Percentiles rank a stretch among this genome's conserved stretches.
Conservation (phyloP, 2,329 filamentous ascomycete genomes). For the Phaeosphaeria sp. region DNA sequence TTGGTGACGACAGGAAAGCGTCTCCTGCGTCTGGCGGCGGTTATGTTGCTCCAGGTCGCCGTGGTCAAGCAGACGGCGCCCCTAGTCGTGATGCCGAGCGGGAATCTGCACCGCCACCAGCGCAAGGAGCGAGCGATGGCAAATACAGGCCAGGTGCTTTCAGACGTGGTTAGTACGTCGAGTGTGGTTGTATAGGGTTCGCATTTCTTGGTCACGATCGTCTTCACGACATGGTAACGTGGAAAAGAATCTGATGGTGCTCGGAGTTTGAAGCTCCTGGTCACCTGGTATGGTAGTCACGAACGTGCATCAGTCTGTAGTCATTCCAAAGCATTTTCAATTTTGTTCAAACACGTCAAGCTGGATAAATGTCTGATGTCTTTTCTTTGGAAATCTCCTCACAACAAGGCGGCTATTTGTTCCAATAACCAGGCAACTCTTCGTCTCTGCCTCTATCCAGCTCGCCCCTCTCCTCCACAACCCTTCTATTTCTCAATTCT, state of each 20-base stretch:
- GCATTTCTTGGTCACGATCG: slow-evolving; percentile 6
- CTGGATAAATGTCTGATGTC: no score
- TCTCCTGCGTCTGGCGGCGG: slow-evolving; percentile 41
- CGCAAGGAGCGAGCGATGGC: slow-evolving; percentile 39
- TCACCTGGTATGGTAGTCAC: slow-evolving; percentile 3
- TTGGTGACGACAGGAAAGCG: slow-evolving; percentile 38
- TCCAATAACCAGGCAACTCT: neutral
- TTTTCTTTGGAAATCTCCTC: no score
- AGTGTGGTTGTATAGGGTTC: slow-evolving; percentile 8
- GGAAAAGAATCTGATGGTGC: slow-evolving; percentile 1
- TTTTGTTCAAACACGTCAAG: neutral
- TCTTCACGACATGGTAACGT: neutral
- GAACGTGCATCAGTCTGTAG: slow-evolving; percentile 1
- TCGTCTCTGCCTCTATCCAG: neutral
- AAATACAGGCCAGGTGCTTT: slow-evolving; percentile 51
- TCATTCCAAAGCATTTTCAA: neutral
- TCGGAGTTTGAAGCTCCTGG: slow-evolving; percentile 2
- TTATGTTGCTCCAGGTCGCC: slow-evolving; percentile 37
- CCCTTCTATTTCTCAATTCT: neutral
- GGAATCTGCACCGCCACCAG: slow-evolving; percentile 31
- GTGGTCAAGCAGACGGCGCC: slow-evolving; percentile 28
- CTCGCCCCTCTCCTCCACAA: neutral
- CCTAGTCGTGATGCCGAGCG: slow-evolving; percentile 29
- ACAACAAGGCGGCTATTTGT: no score
- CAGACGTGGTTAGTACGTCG: slow-evolving; percentile 23